Evolutionary conservation across 192 early-diverging fungal genomes (phyloP), one percentile per base, ranked within the genome.

Genomic region (Coemansia sp.): DNA sequence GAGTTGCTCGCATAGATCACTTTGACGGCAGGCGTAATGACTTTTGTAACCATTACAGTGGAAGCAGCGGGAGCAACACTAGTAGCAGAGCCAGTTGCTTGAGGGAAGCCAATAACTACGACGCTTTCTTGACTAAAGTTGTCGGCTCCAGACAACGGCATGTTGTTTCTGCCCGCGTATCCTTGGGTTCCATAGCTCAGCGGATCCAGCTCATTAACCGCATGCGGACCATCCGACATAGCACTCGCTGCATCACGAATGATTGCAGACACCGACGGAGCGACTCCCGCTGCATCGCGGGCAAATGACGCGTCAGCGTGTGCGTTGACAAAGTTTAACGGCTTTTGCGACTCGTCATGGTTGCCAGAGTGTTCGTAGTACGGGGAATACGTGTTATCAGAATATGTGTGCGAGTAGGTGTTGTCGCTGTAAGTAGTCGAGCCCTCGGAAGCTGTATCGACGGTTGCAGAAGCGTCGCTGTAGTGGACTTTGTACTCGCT

Each of bases 201-300:
- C 19, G 76, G 76, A 50, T 79, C 76, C 27, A 79, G 70, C 37
- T 79, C 76, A 32, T 79, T 79, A 4, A 79, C 76, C 0, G 76
- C 76, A 29, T 60, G 70, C 7, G 71, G 70, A 10, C 14, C 41
- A 22, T 49, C 38, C 21, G 53, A 2, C 21, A 12, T 19, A 35
- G 52, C 66, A 23, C 50, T 15, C 32, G 66, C 62, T 12, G 70
- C 76, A 61, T 79, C 70, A 49, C 70, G 57, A 0, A 61, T 58
- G 43, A 79, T 56, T 14, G 63, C 69, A 29, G 70, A 63, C 4
- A 9, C 39, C 32, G 14, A 29, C 4, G 53, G 2, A 12, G 19
- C 38, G 43, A 45, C 73, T 17, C 51, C n/a, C 21, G 70, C 63
- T 10, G 76, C 76, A 58, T 79, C 76, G 55, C 70, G 58, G 0